These are phyloP conservation scores for Heliamphora pulchella DNA, from an alignment of 179 eudicot species.

Conservation along the genomic window DNA sequence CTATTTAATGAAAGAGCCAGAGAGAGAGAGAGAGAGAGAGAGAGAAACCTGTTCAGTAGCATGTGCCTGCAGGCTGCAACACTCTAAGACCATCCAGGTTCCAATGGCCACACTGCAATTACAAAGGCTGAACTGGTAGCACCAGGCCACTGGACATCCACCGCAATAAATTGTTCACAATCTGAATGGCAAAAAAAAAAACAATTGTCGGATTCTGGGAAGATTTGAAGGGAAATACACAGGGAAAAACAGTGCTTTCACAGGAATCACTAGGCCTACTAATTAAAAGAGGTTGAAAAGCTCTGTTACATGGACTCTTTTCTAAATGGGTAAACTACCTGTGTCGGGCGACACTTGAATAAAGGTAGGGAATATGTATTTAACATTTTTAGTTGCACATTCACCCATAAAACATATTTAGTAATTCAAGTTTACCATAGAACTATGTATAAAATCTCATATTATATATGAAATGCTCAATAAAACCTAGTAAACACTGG, in stretches of 20 bases:
- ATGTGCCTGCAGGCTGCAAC: constrained; percentile 50
- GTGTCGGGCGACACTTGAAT: too few species aligned
- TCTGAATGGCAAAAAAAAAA: constrained; percentile 20
- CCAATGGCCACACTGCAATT: constrained; percentile 53
- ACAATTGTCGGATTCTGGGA: background rate
- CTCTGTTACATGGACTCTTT: too few species aligned
- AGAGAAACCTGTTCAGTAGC: constrained; percentile 46
- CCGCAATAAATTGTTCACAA: constrained; percentile 38
- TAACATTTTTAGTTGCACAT: too few species aligned
- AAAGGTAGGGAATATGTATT: too few species aligned
- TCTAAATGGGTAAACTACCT: too few species aligned
- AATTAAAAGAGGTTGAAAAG: too few species aligned
- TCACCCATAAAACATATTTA: too few species aligned
- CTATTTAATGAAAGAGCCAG: background rate
- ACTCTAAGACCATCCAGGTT: constrained; percentile 58
- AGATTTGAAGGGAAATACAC: background rate
- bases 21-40: constrained; percentile 16
- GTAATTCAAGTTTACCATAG: too few species aligned
- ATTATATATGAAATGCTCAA: too few species aligned
- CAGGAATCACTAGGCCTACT: constrained; percentile 23
- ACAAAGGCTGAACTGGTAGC: constrained; percentile 47
- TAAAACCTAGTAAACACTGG: constrained; percentile 15
- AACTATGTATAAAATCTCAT: too few species aligned
- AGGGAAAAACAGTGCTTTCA: constrained; percentile 12
- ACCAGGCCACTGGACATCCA: constrained; percentile 40